Evolutionary conservation across 2,329 filamentous ascomycete species (phyloP), one percentile per base, ranked within the genome.

Genomic region (Aulographum hederae): DNA sequence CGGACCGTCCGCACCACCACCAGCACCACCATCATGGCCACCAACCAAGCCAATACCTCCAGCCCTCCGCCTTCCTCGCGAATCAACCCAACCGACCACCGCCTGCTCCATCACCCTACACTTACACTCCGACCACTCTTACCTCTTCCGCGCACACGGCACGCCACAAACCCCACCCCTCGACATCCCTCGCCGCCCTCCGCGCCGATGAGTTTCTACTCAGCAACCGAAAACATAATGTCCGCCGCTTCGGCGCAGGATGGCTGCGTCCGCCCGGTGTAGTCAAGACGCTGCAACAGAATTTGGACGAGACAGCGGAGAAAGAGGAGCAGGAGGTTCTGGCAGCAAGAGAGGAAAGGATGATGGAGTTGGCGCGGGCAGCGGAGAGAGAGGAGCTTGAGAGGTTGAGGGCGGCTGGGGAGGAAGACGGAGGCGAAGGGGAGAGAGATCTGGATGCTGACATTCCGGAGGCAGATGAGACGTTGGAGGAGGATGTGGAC

Each of bases 191-290:
- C 15, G 27, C 27, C 10, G 8, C 74, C 2, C 68, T 93, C 8
- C 63, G 69, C 17, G 58, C 70, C 26, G 86, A 94, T 48, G 89
- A 95, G 56, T 67, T 73, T 37, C 67, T 73, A 35, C 66, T 91
- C 40, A 69, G 75, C 33, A 67, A 76, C 6, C 80, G 86, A 29
- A 82, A 85, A 46, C 58, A 70, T 30, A 82, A 86, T 41, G 77
- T 95, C 18, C 70, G 78, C 30, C 79, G 84, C 45, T 94, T 28
- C 15, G 89, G 89, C 37, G 78, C 75, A 41, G 69, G 69, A 28
- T 98, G 89, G 89, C 74, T 98, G 34, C 79, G 78, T 36, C 89
- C 89, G 0, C 84, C 82, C 0, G 89, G 86, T 5, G 67, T 93
- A 34, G 53, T 72, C 35, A 98, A 95, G 62, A 93, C 86, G 1